These are phyloP conservation scores for Ogataea naganishii DNA, from an alignment of 805 yeast species.

Conservation along the genomic window DNA sequence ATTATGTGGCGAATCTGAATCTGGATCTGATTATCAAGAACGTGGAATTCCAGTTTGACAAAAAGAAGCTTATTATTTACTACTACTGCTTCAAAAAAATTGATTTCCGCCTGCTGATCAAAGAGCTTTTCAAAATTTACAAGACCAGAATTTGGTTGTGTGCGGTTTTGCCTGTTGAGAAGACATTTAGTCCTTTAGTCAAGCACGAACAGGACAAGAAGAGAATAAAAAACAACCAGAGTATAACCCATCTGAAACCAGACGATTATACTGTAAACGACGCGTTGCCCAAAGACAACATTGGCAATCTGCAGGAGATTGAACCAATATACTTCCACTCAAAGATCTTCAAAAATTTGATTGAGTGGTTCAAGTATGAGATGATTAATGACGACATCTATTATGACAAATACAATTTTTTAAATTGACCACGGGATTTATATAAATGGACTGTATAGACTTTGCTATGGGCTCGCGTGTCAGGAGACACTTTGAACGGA, in stretches of 20 bases:
- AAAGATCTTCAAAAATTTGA: slow-evolving; percentile 37
- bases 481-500: no score
- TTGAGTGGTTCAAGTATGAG: slow-evolving; percentile 35
- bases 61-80: slow-evolving; percentile 68
- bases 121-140: slow-evolving; percentile 66
- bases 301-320: slow-evolving; percentile 27
- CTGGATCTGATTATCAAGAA: slow-evolving; percentile 53
- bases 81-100: slow-evolving; percentile 56
- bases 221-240: slow-evolving; percentile 4
- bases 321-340: slow-evolving; percentile 44
- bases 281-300: slow-evolving; percentile 28
- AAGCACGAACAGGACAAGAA: slow-evolving; percentile 20
- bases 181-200: slow-evolving; percentile 19
- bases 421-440: no score
- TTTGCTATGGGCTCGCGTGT: no score
- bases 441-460: no score
- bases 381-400: slow-evolving; percentile 18
- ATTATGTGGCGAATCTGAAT: slow-evolving; percentile 29
- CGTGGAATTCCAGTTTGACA: slow-evolving; percentile 77
- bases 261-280: slow-evolving; percentile 18
- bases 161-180: slow-evolving; percentile 46
- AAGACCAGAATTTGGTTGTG: slow-evolving; percentile 80
- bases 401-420: slow-evolving; percentile 18
- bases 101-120: slow-evolving; percentile 65
- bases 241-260: no score